Evolutionary conservation across 768 basidiomycete species (phyloP).

Genomic region (Mycena belliarum): DNA sequence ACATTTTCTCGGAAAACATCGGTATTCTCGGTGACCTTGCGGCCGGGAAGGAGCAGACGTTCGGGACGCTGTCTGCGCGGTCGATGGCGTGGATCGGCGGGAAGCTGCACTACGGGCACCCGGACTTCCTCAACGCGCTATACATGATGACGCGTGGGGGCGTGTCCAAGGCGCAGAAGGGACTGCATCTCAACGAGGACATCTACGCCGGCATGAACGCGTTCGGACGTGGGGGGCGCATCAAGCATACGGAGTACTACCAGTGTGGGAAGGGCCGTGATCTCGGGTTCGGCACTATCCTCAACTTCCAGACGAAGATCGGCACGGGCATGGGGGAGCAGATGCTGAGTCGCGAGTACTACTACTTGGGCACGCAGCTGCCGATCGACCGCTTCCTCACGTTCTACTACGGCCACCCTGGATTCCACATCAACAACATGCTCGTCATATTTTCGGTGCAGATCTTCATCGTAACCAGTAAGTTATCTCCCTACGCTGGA

Average conservation of each 20-base stretch:
- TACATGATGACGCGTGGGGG: conserved; percentile 99
- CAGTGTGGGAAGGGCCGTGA: conserved; percentile 99
- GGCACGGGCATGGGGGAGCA: conserved; percentile 99
- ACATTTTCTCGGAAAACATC: conserved; percentile 99
- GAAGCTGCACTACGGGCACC: conserved; percentile 98
- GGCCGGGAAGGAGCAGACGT: conserved; percentile 99
- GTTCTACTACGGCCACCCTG: conserved; percentile 99
- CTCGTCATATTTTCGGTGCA: conserved; percentile 96
- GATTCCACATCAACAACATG: conserved; percentile 99
- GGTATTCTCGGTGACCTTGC: conserved; percentile 98
- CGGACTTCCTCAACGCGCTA: conserved; percentile 95
- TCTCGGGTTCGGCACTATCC: conserved; percentile 96
- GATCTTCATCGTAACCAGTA: conserved; percentile 89
- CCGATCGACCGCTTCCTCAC: conserved; percentile 98
- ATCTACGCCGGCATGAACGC: conserved; percentile 99
- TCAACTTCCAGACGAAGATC: conserved; percentile 99
- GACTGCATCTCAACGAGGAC: conserved; percentile 98
- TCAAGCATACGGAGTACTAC: conserved; percentile 99
- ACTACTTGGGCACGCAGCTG: conserved; percentile 96
- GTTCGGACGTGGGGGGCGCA: conserved; percentile 92
- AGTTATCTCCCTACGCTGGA: conserved; percentile 32
- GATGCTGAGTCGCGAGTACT: conserved; percentile 98
- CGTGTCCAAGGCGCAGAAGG: conserved; percentile 98
- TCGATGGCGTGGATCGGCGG: conserved; percentile 97
- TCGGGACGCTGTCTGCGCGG: conserved; percentile 94